Evolutionary conservation across 2,329 filamentous ascomycete species (phyloP).

Genomic region (Fusarium humuli): DNA sequence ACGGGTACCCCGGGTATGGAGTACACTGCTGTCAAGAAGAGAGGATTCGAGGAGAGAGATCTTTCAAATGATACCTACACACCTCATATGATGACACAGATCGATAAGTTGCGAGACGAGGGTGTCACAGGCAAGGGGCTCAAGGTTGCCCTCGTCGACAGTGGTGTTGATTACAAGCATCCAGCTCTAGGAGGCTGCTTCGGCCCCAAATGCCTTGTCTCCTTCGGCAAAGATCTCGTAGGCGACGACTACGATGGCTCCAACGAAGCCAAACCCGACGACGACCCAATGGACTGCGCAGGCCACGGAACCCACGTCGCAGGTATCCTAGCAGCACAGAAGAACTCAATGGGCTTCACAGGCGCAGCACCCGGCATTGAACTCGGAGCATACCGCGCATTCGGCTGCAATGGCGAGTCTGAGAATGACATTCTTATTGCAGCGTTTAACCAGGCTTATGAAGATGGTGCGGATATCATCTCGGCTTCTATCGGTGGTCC

Average conservation of each 20-base stretch:
- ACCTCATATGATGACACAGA: conserved; percentile 68
- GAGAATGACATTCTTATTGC: conserved; percentile 68
- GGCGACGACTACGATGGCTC: conserved; percentile 63
- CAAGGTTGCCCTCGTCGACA: conserved; percentile 66
- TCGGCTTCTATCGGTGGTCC: conserved; percentile 65
- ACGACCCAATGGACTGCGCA: conserved; percentile 66
- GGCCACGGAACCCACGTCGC: conserved; percentile 73
- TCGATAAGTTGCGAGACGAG: conserved; percentile 63
- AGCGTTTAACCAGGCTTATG: conserved; percentile 69
- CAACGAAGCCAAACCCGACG: conserved; percentile 57
- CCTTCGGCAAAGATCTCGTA: conserved; percentile 67
- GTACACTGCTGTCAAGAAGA: conserved; percentile 35
- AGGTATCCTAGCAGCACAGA: conserved; percentile 71
- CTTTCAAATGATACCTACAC: conserved; percentile 54
- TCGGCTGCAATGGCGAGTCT: conserved; percentile 65
- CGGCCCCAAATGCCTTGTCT: conserved; percentile 68
- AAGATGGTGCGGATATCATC: conserved; percentile 70
- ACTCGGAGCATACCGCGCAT: conserved; percentile 68
- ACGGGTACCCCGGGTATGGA: conserved; percentile 52
- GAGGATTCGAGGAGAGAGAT: conserved; percentile 28
- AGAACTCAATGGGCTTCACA: conserved; percentile 64
- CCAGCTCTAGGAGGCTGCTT: conserved; percentile 74
- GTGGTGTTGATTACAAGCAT: conserved; percentile 71
- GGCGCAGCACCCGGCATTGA: conserved; percentile 68
- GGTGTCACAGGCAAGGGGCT: conserved; percentile 63